Evolutionary conservation across 139 green algal genomes (phyloP).

Genomic region (Desmodesmus armatus): DNA sequence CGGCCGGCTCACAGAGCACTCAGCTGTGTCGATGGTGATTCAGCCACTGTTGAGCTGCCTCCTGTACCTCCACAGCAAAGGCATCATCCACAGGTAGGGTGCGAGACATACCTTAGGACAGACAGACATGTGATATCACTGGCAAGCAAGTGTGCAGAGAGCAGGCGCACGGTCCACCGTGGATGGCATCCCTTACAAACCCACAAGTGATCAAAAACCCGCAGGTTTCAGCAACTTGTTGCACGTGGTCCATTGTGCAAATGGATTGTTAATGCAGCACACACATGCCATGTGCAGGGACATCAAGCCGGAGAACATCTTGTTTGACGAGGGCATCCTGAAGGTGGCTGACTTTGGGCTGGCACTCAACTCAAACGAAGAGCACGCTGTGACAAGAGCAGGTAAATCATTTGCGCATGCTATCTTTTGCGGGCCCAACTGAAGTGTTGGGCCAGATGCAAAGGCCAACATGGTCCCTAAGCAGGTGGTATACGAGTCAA

Average conservation of each 20-base stretch:
- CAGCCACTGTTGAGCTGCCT: slow-evolving; percentile 54
- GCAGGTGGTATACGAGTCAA: too few species aligned
- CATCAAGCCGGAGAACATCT: slow-evolving; percentile 52
- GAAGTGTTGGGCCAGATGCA: not conserved
- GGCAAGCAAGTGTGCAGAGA: not conserved
- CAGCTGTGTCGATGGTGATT: slow-evolving; percentile 42
- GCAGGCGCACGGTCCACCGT: not conserved
- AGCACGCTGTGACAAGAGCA: slow-evolving; percentile 62
- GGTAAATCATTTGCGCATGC: slow-evolving; percentile 29
- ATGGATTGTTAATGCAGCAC: too few species aligned
- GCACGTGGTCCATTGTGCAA: too few species aligned
- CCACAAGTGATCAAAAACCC: too few species aligned
- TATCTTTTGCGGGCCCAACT: not conserved
- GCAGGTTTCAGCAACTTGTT: too few species aligned
- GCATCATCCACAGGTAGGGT: slow-evolving; percentile 50
- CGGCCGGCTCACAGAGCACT: slow-evolving; percentile 30
- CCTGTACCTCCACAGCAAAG: slow-evolving; percentile 62
- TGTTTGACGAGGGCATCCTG: slow-evolving; percentile 57
- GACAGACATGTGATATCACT: too few species aligned
- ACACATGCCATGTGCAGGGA: too few species aligned
- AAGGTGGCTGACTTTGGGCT: slow-evolving; percentile 71
- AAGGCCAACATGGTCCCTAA: too few species aligned
- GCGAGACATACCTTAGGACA: not conserved
- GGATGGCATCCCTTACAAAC: too few species aligned
- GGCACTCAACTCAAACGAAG: slow-evolving; percentile 62